phyloP scores from a whole-genome alignment of 108 stramenopile genomes.

The Cylindrotheca closterium region DNA sequence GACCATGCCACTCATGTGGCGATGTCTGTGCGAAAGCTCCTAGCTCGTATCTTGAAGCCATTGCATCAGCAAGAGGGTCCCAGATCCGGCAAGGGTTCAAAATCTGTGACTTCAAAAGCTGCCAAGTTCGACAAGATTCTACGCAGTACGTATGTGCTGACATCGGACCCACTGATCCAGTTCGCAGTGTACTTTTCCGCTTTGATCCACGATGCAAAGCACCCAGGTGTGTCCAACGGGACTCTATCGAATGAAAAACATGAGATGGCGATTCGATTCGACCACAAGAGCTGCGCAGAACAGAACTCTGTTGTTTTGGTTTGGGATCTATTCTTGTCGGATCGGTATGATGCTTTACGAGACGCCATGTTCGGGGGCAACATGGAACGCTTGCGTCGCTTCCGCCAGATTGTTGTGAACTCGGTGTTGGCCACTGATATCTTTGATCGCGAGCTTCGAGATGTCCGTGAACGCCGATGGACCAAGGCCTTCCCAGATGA shows the following conservation, averaged over 20 bases:
- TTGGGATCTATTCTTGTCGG: slow-evolving; percentile 29
- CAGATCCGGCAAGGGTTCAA: background rate
- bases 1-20: slow-evolving; percentile 42
- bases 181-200: slow-evolving; percentile 28
- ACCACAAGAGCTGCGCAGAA: slow-evolving; percentile 16
- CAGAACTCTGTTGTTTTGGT: slow-evolving; percentile 20
- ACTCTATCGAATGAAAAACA: background rate
- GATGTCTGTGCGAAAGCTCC: slow-evolving; percentile 49
- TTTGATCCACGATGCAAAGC: slow-evolving; percentile 20
- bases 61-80: background rate
- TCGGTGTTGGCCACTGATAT: slow-evolving; percentile 37
- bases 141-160: slow-evolving; percentile 3
- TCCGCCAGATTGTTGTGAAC: slow-evolving; percentile 29
- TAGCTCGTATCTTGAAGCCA: slow-evolving; percentile 16
- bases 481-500: slow-evolving; percentile 24
- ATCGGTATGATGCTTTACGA: slow-evolving; percentile 14
- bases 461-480: slow-evolving; percentile 31
- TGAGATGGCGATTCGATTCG: slow-evolving; percentile 4
- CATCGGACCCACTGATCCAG: slow-evolving; percentile 8
- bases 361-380: slow-evolving; percentile 14
- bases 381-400: slow-evolving; percentile 13
- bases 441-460: slow-evolving; percentile 29
- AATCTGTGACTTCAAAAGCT: too few species aligned
- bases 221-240: slow-evolving; percentile 12
- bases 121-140: slow-evolving; percentile 3